Percentiles rank a stretch among this genome's conserved stretches.
Conservation (phyloP, 2,329 filamentous ascomycete species). For the Aspergillus sp. region DNA sequence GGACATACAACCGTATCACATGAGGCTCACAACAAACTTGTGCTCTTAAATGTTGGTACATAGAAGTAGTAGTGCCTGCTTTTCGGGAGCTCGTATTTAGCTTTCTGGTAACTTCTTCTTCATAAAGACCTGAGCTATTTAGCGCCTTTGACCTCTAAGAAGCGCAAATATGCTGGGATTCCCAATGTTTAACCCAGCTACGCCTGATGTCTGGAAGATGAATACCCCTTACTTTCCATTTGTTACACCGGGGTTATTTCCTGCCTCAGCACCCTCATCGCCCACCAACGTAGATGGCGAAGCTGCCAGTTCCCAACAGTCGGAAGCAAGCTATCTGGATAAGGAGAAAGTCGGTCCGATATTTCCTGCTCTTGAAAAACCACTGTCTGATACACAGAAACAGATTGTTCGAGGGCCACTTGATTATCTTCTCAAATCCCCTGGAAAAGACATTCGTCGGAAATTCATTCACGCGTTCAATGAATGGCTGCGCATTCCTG, state of each 20-base stretch:
- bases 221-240: not conserved
- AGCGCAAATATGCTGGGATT: not conserved
- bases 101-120: too few relatives aligned
- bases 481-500: slow-evolving; percentile 46
- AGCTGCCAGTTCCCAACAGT: not conserved
- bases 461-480: slow-evolving; percentile 49
- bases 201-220: not conserved
- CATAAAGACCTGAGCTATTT: too few relatives aligned
- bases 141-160: too few relatives aligned
- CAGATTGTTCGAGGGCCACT: not conserved
- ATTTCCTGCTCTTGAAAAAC: accelerated
- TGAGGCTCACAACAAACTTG: not conserved
- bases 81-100: too few relatives aligned
- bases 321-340: not conserved
- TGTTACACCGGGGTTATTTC: not conserved
- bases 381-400: not conserved
- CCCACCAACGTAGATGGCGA: not conserved
- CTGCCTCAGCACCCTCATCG: not conserved
- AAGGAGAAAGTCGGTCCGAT: not conserved
- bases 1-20: not conserved
- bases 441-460: slow-evolving; percentile 47
- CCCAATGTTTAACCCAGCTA: not conserved
- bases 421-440: slow-evolving; percentile 13
- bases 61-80: not conserved
- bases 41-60: not conserved